Evolutionary conservation across 371 early-diverging fungal genomes (phyloP).

Genomic region (Nematocida displodere): DNA sequence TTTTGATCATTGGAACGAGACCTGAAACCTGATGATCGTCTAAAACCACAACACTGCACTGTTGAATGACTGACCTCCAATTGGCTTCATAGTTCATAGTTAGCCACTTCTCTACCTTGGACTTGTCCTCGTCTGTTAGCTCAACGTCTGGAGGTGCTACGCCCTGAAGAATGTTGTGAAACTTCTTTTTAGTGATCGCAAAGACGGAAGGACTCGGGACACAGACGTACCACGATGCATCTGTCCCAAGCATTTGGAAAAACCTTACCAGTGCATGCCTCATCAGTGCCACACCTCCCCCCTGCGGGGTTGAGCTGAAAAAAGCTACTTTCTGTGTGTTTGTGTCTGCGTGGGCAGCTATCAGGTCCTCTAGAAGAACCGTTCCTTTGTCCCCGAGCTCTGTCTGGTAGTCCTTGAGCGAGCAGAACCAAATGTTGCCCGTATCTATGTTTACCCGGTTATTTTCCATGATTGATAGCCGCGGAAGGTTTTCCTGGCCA

Average conservation of each 20-base stretch:
- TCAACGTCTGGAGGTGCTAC: slow-evolving; percentile 69
- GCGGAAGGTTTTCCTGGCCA: slow-evolving; percentile 49
- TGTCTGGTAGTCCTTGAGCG: slow-evolving; percentile 38
- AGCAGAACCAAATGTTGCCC: slow-evolving; percentile 47
- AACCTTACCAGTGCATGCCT: slow-evolving; percentile 73
- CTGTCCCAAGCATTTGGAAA: slow-evolving; percentile 68
- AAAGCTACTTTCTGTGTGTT: slow-evolving; percentile 67
- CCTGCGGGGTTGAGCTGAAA: slow-evolving; percentile 77
- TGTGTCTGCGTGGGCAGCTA: background rate
- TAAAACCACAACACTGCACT: slow-evolving; percentile 73
- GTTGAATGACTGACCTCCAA: slow-evolving; percentile 70
- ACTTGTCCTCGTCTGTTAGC: slow-evolving; percentile 70
- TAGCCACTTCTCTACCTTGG: slow-evolving; percentile 71
- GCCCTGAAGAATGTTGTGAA: slow-evolving; percentile 79
- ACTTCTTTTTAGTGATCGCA: slow-evolving; percentile 67
- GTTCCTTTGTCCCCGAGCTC: slow-evolving; percentile 10
- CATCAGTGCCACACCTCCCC: slow-evolving; percentile 82
- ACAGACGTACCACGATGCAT: slow-evolving; percentile 68
- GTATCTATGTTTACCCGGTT: slow-evolving; percentile 52
- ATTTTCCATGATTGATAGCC: slow-evolving; percentile 37
- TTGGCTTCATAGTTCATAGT: slow-evolving; percentile 71
- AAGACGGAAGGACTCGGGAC: slow-evolving; percentile 46
- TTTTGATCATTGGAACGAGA: slow-evolving; percentile 71
- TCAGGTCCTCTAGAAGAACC: slow-evolving; percentile 25
- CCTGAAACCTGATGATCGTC: slow-evolving; percentile 75